Percentiles rank a stretch among this genome's conserved stretches.
Evolutionary conservation across 495 filamentous ascomycete species (phyloP).

Genomic region (Neurospora sp.): DNA sequence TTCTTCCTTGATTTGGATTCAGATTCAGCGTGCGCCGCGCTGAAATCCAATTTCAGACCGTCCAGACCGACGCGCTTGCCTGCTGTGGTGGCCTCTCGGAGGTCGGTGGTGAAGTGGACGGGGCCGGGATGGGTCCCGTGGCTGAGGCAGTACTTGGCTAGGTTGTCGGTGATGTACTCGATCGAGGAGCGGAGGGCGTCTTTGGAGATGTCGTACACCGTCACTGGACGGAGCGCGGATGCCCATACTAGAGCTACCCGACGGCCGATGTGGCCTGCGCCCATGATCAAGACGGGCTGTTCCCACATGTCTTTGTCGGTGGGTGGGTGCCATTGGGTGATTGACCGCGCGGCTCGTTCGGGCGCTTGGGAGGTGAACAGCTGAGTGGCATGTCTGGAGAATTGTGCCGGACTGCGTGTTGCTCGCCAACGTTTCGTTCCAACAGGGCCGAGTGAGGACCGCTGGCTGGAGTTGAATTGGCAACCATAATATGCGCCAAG

Average conservation of each 20-base stretch:
- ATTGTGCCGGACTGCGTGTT: neutral
- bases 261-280: slow-evolving; percentile 27
- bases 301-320: slow-evolving; percentile 18
- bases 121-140: slow-evolving; percentile 21
- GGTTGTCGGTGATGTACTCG: slow-evolving; percentile 27
- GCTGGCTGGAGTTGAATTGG: neutral
- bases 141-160: slow-evolving; percentile 19
- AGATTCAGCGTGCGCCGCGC: slow-evolving; percentile 15
- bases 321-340: slow-evolving; percentile 15
- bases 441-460: neutral
- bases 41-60: slow-evolving; percentile 1
- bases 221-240: slow-evolving; percentile 22
- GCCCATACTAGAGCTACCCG: slow-evolving; percentile 30
- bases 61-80: slow-evolving; percentile 6
- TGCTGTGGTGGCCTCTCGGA: slow-evolving; percentile 18
- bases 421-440: neutral
- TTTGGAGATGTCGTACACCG: slow-evolving; percentile 25
- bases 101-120: slow-evolving; percentile 20
- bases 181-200: slow-evolving; percentile 17
- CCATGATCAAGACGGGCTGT: slow-evolving; percentile 28
- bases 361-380: neutral
- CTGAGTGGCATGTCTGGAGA: neutral
- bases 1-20: slow-evolving; percentile 10
- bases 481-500: neutral
- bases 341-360: neutral